A percentile compares a stretch with the other conserved stretches of the same genome.
phyloP scores from a whole-genome alignment of 2,329 filamentous ascomycete species.

The Fusarium xylarioides region DNA sequence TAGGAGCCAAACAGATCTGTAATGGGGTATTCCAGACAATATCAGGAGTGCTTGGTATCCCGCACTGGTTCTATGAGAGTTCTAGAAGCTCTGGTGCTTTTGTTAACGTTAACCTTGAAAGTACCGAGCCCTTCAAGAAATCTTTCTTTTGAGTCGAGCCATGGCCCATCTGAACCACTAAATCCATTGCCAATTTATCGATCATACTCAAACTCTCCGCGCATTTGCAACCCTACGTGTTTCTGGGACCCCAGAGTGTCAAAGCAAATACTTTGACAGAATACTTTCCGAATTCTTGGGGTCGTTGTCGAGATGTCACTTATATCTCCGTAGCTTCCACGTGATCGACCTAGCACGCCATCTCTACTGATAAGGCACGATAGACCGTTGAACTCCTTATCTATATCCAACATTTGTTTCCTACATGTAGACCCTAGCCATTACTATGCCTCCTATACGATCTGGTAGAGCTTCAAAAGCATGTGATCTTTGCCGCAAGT shows the following conservation, averaged over 20 bases:
- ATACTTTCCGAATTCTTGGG: rapidly evolving
- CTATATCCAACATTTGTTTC: background rate
- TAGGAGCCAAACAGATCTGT: background rate
- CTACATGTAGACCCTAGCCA: background rate
- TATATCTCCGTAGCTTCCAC: background rate
- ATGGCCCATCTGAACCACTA: rapidly evolving
- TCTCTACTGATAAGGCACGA: slow-evolving; percentile 2
- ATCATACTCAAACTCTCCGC: rapidly evolving
- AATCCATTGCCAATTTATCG: rapidly evolving
- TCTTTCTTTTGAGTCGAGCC: rapidly evolving
- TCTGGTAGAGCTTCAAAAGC: slow-evolving; percentile 40
- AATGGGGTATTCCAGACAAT: too few relatives aligned
- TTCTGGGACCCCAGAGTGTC: rapidly evolving
- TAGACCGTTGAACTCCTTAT: background rate
- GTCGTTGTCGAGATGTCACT: background rate
- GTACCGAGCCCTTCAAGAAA: rapidly evolving
- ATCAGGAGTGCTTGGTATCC: background rate
- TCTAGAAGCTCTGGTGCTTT: background rate
- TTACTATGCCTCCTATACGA: slow-evolving; percentile 35
- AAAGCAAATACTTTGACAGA: rapidly evolving
- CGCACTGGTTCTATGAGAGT: background rate
- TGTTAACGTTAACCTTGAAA: background rate
- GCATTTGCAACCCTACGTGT: rapidly evolving
- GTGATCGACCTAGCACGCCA: slow-evolving; percentile 24
- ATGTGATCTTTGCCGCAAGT: slow-evolving; percentile 38